These are phyloP conservation scores for Colletotrichum sp. DNA, from an alignment of 2,329 filamentous ascomycete genomes.

Conservation along the genomic window DNA sequence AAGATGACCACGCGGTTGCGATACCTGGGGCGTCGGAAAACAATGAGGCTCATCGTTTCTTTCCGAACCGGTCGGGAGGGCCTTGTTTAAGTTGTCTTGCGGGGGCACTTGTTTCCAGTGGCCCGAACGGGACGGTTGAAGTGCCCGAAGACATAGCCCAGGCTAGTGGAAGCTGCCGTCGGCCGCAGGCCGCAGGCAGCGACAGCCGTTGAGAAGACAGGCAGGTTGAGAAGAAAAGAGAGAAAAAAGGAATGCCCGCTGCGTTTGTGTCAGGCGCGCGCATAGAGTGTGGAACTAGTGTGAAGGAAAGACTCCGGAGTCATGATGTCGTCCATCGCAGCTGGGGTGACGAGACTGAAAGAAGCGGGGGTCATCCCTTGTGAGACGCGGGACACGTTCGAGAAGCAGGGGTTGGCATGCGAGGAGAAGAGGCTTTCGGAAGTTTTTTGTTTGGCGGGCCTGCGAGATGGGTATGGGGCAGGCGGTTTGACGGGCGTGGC, in stretches of 20 bases:
- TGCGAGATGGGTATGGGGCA: background rate
- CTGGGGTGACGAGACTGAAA: background rate
- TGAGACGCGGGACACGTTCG: background rate
- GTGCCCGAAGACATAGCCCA: background rate
- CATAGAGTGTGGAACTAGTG: background rate
- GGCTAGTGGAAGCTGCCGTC: background rate
- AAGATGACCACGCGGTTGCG: background rate
- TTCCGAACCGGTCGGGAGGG: background rate
- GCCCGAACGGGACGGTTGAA: background rate
- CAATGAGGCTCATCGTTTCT: background rate
- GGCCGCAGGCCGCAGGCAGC: background rate
- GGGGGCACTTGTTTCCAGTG: background rate
- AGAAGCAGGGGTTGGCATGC: slow-evolving; percentile 3
- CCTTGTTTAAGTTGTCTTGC: background rate
- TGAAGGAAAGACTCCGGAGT: background rate
- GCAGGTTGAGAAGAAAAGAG: background rate
- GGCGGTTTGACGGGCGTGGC: background rate
- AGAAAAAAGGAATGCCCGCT: background rate
- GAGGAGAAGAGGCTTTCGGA: background rate
- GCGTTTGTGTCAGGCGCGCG: slow-evolving; percentile 4
- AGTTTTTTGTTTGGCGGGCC: background rate
- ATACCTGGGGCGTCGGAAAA: background rate
- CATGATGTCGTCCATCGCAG: background rate
- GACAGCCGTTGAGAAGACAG: background rate
- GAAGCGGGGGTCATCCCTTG: background rate